Base-by-base conservation (phyloP, 2,329 filamentous ascomycete species). In the Chaetoscypha palmicola region DNA sequence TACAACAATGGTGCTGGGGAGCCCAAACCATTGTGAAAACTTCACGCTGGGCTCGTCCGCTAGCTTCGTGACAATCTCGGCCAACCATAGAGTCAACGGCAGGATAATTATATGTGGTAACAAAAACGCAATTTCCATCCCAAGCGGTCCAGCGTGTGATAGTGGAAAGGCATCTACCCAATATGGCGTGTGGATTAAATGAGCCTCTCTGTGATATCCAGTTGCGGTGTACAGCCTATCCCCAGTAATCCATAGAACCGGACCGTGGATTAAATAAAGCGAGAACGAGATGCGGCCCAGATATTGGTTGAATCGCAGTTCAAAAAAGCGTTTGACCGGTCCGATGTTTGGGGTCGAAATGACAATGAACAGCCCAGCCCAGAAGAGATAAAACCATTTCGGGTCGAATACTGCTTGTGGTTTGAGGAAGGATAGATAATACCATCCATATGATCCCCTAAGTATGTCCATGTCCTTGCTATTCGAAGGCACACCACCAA, bases 321-420 rank as follows among this genome's bases (percentile, higher is more conserved):
- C 78, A 53, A 83, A 81, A 55, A 81, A 76, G 2, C 62, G 49
- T 61, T 72, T 74, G 10, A 82, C 65, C 70, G 70, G 74, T 3
- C 62, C 53, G n/a, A 84, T 69, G 16, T 73, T 74, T 4, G 75
- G 73, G 2, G 76, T 64, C 0, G 71, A 68, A 0, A 72, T 66
- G 0, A 86, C 71, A 0, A 80, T 58, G 40, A 80, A 68, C 19
- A 68, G 64, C 1, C 79, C 70, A 0, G 77, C 79, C 66, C 71
- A 77, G 58, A 79, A 80, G 2, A 83, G 68, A 57, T 72, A 83
- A 62, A 83, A 83, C 78, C 77, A 83, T 59, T 83, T 83, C 16
- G 5, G 20, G 56, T 70, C 32, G 32, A 8, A 34, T 9, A 34
- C 32, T 32, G 40, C 46, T 31, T 43, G 40, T 14, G 40, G 40